phyloP scores from a whole-genome alignment of 108 stramenopile species.

The Cyclotella cryptica region DNA sequence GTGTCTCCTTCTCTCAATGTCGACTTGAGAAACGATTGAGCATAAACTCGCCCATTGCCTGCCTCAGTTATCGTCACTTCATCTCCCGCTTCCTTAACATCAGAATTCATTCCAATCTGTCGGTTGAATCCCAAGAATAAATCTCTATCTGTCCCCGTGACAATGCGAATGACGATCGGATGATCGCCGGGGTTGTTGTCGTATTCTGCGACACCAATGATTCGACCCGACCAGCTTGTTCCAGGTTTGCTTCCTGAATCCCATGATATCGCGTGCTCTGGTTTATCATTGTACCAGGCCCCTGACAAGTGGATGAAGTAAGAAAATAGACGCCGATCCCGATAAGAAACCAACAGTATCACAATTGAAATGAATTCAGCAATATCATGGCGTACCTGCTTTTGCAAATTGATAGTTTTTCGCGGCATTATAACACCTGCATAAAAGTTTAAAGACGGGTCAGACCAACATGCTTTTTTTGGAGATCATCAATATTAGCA shows the following conservation, averaged over 20 bases:
- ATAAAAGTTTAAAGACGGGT: too few relatives aligned
- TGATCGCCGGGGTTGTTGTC: conserved; percentile 12
- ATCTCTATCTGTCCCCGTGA: conserved; percentile 22
- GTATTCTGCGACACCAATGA: conserved; percentile 31
- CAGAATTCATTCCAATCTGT: conserved; percentile 9
- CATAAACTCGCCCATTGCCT: conserved; percentile 21
- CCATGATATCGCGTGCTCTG: conserved; percentile 17
- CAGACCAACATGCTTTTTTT: not conserved
- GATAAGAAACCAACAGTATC: not conserved
- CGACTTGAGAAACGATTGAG: conserved; percentile 22
- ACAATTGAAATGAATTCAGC: not conserved
- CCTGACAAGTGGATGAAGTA: not conserved
- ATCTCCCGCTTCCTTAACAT: conserved; percentile 23
- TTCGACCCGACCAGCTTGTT: not conserved
- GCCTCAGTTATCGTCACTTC: conserved; percentile 22
- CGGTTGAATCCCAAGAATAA: conserved; percentile 31
- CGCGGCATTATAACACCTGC: conserved; percentile 28
- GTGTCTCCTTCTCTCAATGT: conserved; percentile 2
- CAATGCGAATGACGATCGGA: conserved; percentile 23
- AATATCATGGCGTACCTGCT: not conserved
- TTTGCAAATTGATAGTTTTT: conserved; percentile 29
- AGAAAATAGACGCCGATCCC: not conserved
- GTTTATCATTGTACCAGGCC: conserved; percentile 21
- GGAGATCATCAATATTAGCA: not conserved
- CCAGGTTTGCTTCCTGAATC: conserved; percentile 9